A percentile compares a stretch with the other conserved stretches of the same genome.
These are phyloP conservation scores for Ampelocalamus luodianensis DNA, from an alignment of 176 grass and related monocot genomes.

Conservation along the genomic window DNA sequence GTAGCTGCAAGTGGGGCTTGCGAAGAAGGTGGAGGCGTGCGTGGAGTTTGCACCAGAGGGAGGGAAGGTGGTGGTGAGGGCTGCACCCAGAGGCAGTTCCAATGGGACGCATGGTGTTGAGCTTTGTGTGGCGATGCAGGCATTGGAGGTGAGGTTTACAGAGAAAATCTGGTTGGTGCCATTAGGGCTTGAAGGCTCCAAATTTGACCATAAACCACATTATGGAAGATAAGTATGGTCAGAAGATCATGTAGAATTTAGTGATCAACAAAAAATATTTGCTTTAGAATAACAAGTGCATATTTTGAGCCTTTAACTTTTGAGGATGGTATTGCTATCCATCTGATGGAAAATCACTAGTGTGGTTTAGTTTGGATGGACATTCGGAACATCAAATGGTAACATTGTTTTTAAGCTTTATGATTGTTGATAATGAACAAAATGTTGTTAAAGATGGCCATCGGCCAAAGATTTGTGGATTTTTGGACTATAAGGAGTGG, in stretches of 20 bases:
- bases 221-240: conserved; percentile 20
- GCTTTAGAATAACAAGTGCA: conserved; percentile 5
- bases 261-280: conserved; percentile 11
- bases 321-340: neutral
- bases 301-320: neutral
- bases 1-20: conserved; percentile 77
- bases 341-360: neutral
- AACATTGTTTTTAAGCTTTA: conserved; percentile 27
- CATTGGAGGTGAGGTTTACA: conserved; percentile 72
- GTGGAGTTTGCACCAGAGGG: conserved; percentile 64
- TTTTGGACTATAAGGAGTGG: neutral
- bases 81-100: conserved; percentile 29
- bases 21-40: conserved; percentile 59
- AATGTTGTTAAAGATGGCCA: neutral
- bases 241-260: conserved; percentile 25
- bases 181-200: neutral
- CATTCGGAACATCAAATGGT: neutral
- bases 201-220: neutral
- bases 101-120: conserved; percentile 34
- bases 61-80: conserved; percentile 63
- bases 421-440: conserved; percentile 5
- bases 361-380: conserved; percentile 20
- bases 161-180: neutral
- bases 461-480: conserved; percentile 4
- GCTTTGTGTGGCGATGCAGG: conserved; percentile 64